These are phyloP conservation scores for Lipomyces chichibuensis DNA, from an alignment of 805 yeast species.

Conservation along the genomic window DNA sequence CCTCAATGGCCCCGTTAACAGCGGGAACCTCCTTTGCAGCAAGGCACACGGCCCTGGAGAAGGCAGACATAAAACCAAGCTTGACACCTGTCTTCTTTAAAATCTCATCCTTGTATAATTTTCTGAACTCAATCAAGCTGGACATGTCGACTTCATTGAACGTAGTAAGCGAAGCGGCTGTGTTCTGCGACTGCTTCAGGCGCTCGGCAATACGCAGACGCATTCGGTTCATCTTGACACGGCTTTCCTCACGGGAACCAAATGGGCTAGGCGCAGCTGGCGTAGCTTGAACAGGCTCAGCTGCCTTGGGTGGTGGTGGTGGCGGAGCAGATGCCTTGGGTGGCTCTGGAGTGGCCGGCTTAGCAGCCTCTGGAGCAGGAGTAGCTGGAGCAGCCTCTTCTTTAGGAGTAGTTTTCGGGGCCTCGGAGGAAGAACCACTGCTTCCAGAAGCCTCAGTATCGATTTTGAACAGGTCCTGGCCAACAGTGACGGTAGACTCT, in stretches of 20 bases:
- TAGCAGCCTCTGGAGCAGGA: constrained; percentile 45
- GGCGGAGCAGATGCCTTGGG: constrained; percentile 43
- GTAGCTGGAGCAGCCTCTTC: constrained; percentile 40
- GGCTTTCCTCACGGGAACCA: constrained; percentile 82
- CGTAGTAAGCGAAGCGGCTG: constrained; percentile 96
- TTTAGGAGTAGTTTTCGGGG: constrained; percentile 35
- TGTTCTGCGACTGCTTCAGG: constrained; percentile 97
- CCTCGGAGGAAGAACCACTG: constrained; percentile 40
- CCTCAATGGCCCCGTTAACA: constrained; percentile 91
- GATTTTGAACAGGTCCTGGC: constrained; percentile 85
- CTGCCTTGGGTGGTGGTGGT: constrained; percentile 41
- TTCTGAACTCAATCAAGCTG: constrained; percentile 87
- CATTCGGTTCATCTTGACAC: constrained; percentile 99
- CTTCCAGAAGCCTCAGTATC: constrained; percentile 59
- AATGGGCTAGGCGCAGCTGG: constrained; percentile 47
- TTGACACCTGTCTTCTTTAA: constrained; percentile 91
- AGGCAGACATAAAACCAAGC: constrained; percentile 98
- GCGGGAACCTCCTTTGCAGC: constrained; percentile 96
- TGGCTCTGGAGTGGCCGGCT: constrained; percentile 37
- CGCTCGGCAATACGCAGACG: constrained; percentile 98
- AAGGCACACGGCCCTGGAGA: constrained; percentile 87
- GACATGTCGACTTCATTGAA: constrained; percentile 99
- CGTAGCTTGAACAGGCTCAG: constrained; percentile 39
- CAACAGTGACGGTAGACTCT: constrained; percentile 94
- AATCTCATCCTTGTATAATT: constrained; percentile 94